Base-by-base conservation (phyloP, 2,329 filamentous ascomycete species). In the Coleophoma cylindrospora region DNA sequence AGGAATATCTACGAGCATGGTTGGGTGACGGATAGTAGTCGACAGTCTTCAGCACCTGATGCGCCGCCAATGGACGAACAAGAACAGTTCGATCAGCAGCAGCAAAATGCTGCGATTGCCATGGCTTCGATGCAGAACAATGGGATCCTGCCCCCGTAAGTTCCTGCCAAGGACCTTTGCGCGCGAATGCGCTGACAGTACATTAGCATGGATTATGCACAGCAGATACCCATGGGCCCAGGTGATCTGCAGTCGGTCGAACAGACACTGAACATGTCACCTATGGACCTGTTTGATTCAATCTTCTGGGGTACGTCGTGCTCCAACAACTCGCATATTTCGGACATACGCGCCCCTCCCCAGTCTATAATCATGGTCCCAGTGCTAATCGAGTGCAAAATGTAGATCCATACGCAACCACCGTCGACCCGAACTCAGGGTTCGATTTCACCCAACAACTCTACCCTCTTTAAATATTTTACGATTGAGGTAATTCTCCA, bases 1-100 rank as follows among this genome's bases (percentile, higher is more conserved):
- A 80, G 75, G 57, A 84, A 83, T 58, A 85, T 86, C 2, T 86
- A 86, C 60, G 81, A 84, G 59, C 80, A 85, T 64, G 82, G 82
- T 2, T 77, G 74, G 47, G 70, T 84, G 12, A 70, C 76, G 13
- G 79, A 77, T 4, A 27, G 27, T 27, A 68, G 71, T 32, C 52
- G 49, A 37, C 44, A 51, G 12, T 15, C 46, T 8, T 48, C 48
- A 34, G 48, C 19, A 4, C 43, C 51, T 14, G 55, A 58, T 8
- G 41, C 48, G 14, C 51, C 51, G 21, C 45, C 37, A 19, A 22
- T 48, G 43, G 57, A 53, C 19, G 45, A 47, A 10, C 48, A 61
- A 33, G 55, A 60, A 13, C 54, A 60, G 33, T 64, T 60, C 49
- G 61, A 65, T 27, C 41, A 14, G 10, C 79, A 81, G 41, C 77